Base-by-base conservation (phyloP, 2,329 filamentous ascomycete genomes). In the Sporothrix brunneoviolacea region DNA sequence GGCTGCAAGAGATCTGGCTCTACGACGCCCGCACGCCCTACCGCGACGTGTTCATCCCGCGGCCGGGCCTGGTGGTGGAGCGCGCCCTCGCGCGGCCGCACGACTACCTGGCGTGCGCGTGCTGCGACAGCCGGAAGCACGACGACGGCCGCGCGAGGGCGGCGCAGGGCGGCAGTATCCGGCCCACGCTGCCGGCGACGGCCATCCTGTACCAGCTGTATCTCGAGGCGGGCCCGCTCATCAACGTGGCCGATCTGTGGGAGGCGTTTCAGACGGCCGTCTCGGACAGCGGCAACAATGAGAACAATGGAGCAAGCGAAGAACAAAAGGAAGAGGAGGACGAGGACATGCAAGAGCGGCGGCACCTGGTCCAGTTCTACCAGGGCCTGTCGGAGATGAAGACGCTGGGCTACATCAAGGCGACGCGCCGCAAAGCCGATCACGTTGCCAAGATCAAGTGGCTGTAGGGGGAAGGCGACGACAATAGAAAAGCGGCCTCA, bases 361-460 rank as follows among this genome's bases (percentile, higher is more conserved):
- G 73, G 41, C 76, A 75, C 8, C 74, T 89, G 68, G 82, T 89
- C 37, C 70, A 87, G 52, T 98, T 97, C 68, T 96, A 96, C 66
- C 79, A 83, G 54, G 87, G 80, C 5, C 67, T 97, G 55, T 88
- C 91, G 1, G 93, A 98, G 66, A 68, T 98, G 64, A 85, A 84
- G 65, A 80, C 84, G 48, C 74, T 98, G 61, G 93, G 93, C 8
- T 85, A 96, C 68, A 77, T 97, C 54, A 96, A 93, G 71, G 77
- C 79, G 54, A 97, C 86, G 62, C 87, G 85, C 68, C 95, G 91
- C 74, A 95, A 95, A 74, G 81, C 83, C 21, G 93, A 97, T 64
- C 91, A 97, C 68, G 72, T 97, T 58, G 84, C 88, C 35, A 97
- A 96, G 72, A 75, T 90, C 82, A 90, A 86, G 64, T 93, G 91